phyloP scores from a whole-genome alignment of 495 filamentous ascomycete genomes.

The Tetracladium setigerum region DNA sequence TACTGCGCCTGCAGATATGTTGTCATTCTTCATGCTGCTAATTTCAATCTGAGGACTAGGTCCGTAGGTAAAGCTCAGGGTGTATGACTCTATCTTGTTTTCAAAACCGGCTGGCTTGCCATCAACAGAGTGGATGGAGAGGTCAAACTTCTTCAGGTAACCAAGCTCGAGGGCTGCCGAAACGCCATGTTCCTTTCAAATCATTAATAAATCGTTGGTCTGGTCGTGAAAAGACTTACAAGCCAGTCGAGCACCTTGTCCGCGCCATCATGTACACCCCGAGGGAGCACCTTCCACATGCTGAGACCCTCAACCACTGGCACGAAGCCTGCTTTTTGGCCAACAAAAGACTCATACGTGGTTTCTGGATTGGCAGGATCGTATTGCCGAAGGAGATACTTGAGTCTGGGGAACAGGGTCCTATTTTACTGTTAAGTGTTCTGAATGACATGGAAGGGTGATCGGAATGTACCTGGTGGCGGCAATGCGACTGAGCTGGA shows the following conservation, averaged over 20 bases:
- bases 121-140: constrained; percentile 14
- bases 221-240: constrained; percentile 4
- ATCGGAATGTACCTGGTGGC: constrained; percentile 3
- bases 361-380: constrained; percentile 12
- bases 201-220: neutral
- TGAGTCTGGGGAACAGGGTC: no score
- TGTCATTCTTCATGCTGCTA: neutral
- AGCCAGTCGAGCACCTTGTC: constrained; percentile 20
- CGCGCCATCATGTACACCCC: neutral
- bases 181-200: constrained; percentile 15
- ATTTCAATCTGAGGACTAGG: neutral
- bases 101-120: neutral
- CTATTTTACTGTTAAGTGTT: no score
- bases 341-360: constrained; percentile 13
- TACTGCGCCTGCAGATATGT: neutral
- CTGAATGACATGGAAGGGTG: no score
- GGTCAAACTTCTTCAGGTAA: constrained; percentile 15
- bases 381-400: constrained; percentile 1
- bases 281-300: constrained; percentile 13
- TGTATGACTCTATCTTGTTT: constrained; percentile 18
- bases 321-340: neutral
- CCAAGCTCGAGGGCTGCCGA: constrained; percentile 14
- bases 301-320: neutral
- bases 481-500: constrained; percentile 6
- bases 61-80: constrained; percentile 13